Base-by-base conservation (phyloP, 129 eudicot genomes). In the Chrysanthemum makinoi region DNA sequence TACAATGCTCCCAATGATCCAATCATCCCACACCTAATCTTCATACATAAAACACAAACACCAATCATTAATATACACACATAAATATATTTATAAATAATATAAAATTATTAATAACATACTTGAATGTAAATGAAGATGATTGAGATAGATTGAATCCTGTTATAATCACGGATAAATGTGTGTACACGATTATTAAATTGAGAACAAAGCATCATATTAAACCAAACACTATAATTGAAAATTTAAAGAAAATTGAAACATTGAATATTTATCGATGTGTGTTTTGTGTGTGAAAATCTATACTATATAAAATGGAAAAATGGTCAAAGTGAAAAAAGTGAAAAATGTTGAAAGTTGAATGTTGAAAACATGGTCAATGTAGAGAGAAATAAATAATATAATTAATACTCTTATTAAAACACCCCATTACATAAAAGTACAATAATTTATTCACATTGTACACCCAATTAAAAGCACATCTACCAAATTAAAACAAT, bases 1-100 rank as follows among this genome's bases (percentile, higher is more conserved):
- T 89, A 93, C 54, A 89, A 65, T 3, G 98, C 92, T 48, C 95
- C 96, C 30, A 93, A 81, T n/a, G 98, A 90, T 89, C 92, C 98
- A 82, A 89, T 78, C 95, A 93, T 75, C 12, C 95, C 84, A 78
- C 91, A 93, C 13, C 95, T 95, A 82, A 93, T 93, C 95, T 93
- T 82, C 80, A 77, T 28, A 61, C 65, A 81, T 14, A 68, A 62
- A 80, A 47, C 33, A 74, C 35, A 70, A 39, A 67, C 18, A 46
- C 50, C 65, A 44, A 72, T 75, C 57, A 76, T 56, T 56, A 52
- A 69, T 0, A 39, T 6, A 39, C 46, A n/a, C 53, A 73, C 15
- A 5, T 54, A 15, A 39, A 39, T 6, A 6, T 39, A 39, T 0
- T 4, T 35, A 28, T 48, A 74, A n/a, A 66, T 4, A 26, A 57